Evolutionary conservation across 768 basidiomycete species (phyloP).

Genomic region (Phallus indusiatus): DNA sequence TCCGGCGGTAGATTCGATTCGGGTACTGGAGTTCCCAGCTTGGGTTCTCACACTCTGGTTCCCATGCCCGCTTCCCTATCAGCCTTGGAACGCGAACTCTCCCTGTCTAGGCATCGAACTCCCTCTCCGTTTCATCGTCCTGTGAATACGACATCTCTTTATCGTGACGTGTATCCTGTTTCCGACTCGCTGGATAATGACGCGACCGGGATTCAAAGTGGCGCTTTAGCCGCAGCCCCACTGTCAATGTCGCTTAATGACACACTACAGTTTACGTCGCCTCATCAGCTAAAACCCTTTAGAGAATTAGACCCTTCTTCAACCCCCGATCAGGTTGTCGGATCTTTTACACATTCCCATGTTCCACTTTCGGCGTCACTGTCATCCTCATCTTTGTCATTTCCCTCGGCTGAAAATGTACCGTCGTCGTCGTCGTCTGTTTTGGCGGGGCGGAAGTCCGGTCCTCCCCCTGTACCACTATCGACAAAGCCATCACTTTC

Average conservation of each 20-base stretch:
- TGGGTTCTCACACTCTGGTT: background rate
- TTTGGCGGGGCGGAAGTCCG: background rate
- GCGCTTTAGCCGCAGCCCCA: conserved; percentile 1
- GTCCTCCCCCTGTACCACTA: background rate
- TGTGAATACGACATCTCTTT: conserved; percentile 30
- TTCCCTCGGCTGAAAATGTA: background rate
- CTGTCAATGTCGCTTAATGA: background rate
- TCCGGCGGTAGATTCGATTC: background rate
- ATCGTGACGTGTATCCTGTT: conserved; percentile 20
- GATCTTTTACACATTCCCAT: background rate
- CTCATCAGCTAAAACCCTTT: background rate
- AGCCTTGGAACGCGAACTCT: conserved; percentile 19
- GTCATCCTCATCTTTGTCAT: background rate
- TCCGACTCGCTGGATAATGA: conserved; percentile 3
- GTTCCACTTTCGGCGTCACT: background rate
- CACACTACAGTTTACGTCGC: background rate
- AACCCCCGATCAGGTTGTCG: background rate
- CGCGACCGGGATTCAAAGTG: background rate
- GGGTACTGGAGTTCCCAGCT: background rate
- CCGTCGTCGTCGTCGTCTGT: background rate
- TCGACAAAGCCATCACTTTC: background rate
- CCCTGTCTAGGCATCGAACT: conserved; percentile 26
- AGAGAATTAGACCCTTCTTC: background rate
- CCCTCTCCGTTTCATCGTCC: conserved; percentile 25
- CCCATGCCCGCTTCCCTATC: conserved; percentile 5